A percentile compares a stretch with the other conserved stretches of the same genome.
Conservation (phyloP, 2,329 filamentous ascomycete species). For the Pestalotiopsis sp. region DNA sequence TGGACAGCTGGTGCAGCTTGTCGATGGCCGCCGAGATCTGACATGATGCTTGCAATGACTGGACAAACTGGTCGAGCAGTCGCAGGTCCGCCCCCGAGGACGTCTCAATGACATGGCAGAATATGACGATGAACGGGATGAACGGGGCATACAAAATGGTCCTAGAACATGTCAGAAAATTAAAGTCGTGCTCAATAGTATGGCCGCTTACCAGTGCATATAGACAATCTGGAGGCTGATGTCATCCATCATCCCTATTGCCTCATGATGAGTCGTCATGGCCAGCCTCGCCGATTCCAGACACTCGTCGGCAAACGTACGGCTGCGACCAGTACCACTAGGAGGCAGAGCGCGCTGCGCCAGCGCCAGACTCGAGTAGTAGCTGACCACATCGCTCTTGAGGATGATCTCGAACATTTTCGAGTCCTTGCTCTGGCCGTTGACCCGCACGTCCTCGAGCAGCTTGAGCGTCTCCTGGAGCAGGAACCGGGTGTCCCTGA, state of each 20-base stretch:
- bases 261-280: constrained; percentile 41
- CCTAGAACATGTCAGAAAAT: constrained; percentile 28
- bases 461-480: constrained; percentile 27
- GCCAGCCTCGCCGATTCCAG: constrained; percentile 42
- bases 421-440: constrained; percentile 21
- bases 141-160: constrained; percentile 52
- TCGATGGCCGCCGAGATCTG: constrained; percentile 49
- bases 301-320: constrained; percentile 43
- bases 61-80: constrained; percentile 51
- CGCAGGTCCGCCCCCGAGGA: constrained; percentile 40
- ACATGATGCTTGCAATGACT: constrained; percentile 51
- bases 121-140: constrained; percentile 55
- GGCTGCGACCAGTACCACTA: constrained; percentile 18
- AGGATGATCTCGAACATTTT: constrained; percentile 35
- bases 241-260: constrained; percentile 38
- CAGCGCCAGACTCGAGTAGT: constrained; percentile 42
- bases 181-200: constrained; percentile 13
- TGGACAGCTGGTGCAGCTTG: constrained; percentile 59
- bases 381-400: constrained; percentile 42
- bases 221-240: constrained; percentile 41
- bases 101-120: constrained; percentile 52
- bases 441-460: constrained; percentile 22
- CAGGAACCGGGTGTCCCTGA: constrained; percentile 32
- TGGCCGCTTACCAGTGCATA: constrained; percentile 42
- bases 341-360: constrained; percentile 44